Evolutionary conservation across 768 basidiomycete species (phyloP), one percentile per base, ranked within the genome.

Genomic region (Psilocybe tampanensis): DNA sequence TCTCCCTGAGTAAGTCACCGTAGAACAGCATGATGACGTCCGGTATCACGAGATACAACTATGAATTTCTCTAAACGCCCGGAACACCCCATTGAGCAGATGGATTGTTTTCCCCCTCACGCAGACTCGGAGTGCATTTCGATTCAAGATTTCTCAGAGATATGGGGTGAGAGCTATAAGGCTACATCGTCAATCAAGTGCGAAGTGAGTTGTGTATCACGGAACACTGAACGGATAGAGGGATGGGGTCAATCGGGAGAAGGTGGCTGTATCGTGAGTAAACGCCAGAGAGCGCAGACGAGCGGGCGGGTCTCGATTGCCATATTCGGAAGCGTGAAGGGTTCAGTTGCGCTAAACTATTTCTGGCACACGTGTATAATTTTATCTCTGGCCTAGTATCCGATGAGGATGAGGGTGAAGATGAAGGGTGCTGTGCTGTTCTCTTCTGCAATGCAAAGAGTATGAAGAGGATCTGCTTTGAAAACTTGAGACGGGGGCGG

Each of bases 321-420:
- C 70, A 55, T 56, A 72, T 68, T 47, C 58, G 71, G 73, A 61
- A 75, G 36, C 34, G 44, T 75, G 64, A 75, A 75, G 64, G 72
- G 56, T 60, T 57, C 42, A 39, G 61, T 56, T 9, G 9, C 5
- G 4, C 29, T 29, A 5, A 29, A 29, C 52, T 58, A 58, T 65
- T 63, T 63, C 56, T 59, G 60, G 55, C 36, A 49, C 51, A 60
- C 63, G 58, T 62, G 64, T 64, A 60, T 58, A 63, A 60, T 53
- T 60, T 54, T 60, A 65, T 62, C 63, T 29, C 29, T 29, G 4
- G 5, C 29, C 29, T 9, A 29, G 29, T 29, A 9, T 29, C 5
- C 4, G 4, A 39, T n/a, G 3, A 39, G 36, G 15, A 3, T 5
- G 15, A 39, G 36, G 36, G 12, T 5, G 36, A 39, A n/a, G 36